These are phyloP conservation scores for Talaromyces sp. DNA, from an alignment of 2,329 filamentous ascomycete species.

Conservation along the genomic window DNA sequence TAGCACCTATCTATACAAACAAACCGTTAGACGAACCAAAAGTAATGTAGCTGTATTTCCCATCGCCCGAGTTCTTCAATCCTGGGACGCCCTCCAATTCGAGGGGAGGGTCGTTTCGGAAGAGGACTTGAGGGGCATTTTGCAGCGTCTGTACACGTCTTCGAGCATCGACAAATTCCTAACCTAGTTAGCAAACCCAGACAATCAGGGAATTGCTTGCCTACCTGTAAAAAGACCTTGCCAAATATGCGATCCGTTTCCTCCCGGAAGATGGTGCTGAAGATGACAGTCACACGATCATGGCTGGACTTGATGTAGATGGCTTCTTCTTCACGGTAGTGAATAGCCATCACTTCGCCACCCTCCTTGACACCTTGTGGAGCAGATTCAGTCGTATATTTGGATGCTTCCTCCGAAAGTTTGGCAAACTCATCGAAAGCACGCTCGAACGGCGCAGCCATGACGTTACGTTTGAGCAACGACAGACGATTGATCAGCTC, in stretches of 20 bases:
- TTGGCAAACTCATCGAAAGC: constrained; percentile 90
- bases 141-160: constrained; percentile 76
- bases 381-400: constrained; percentile 89
- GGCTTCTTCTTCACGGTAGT: constrained; percentile 97
- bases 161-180: constrained; percentile 93
- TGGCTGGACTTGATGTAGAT: constrained; percentile 98
- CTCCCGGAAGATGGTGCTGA: constrained; percentile 95
- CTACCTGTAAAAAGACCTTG: constrained; percentile 85
- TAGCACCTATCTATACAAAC: background rate
- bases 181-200: background rate
- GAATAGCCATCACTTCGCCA: constrained; percentile 89
- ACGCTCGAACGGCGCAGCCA: constrained; percentile 97
- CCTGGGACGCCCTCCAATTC: constrained; percentile 84
- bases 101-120: constrained; percentile 87
- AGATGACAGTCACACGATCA: constrained; percentile 97
- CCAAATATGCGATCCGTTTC: constrained; percentile 97
- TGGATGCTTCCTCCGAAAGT: constrained; percentile 79
- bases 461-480: constrained; percentile 93
- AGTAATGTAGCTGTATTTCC: constrained; percentile 94
- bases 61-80: constrained; percentile 68
- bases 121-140: constrained; percentile 95
- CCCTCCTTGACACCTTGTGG: constrained; percentile 87
- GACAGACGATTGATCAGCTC: constrained; percentile 83
- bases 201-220: constrained; percentile 5
- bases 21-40: constrained; percentile 62